Percentiles rank a stretch among this genome's conserved stretches.
These are phyloP conservation scores for Earliella scabrosa DNA, from an alignment of 1,284 basidiomycete species.

Conservation along the genomic window DNA sequence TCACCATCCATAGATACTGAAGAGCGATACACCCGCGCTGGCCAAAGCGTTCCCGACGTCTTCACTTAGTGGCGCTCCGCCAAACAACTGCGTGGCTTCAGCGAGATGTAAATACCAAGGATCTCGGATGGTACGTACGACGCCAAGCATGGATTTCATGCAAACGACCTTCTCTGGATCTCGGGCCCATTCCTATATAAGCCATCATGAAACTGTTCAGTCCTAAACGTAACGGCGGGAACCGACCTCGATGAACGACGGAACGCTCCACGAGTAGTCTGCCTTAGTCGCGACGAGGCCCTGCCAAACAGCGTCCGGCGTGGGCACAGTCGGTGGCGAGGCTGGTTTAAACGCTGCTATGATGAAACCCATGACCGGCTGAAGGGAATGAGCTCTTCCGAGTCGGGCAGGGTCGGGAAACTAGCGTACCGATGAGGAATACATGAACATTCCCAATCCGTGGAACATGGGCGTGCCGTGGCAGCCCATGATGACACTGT, in stretches of 20 bases:
- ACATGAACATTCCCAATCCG: constrained; percentile 25
- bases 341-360: constrained; percentile 25
- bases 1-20: constrained; percentile 7
- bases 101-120: too few species aligned
- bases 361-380: constrained; percentile 21
- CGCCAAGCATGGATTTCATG: constrained; percentile 23
- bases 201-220: neutral
- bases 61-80: constrained; percentile 6
- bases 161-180: constrained; percentile 22
- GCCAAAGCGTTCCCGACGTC: constrained; percentile 14
- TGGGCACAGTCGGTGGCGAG: constrained; percentile 25
- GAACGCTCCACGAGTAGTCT: constrained; percentile 29
- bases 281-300: constrained; percentile 20
- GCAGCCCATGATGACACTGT: constrained; percentile 17
- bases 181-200: constrained; percentile 22
- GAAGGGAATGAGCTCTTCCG: neutral
- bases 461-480: constrained; percentile 31
- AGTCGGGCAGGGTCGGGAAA: neutral
- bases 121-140: constrained; percentile 13
- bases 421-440: constrained; percentile 16
- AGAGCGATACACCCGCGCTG: constrained; percentile 8
- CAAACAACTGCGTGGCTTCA: neutral
- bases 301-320: constrained; percentile 27
- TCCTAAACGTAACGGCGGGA: neutral
- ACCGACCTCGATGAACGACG: constrained; percentile 34